Evolutionary conservation across 495 filamentous ascomycete species (phyloP).

Genomic region (Aeminium ludgeri): DNA sequence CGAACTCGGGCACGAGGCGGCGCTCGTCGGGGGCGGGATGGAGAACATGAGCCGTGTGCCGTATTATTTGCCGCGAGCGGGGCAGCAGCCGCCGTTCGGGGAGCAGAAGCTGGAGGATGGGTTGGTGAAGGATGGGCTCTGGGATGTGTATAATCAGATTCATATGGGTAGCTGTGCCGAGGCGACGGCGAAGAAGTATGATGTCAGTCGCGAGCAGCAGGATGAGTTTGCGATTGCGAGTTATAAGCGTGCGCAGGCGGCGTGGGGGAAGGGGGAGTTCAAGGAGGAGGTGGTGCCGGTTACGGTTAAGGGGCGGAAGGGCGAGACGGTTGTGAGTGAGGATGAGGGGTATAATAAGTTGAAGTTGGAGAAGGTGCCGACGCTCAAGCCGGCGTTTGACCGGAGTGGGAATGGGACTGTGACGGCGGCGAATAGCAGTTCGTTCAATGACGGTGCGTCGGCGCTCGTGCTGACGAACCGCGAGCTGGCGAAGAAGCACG

Average conservation of each 20-base stretch:
- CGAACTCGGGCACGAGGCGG: constrained; percentile 71
- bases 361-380: constrained; percentile 67
- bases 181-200: constrained; percentile 74
- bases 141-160: constrained; percentile 91
- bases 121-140: constrained; percentile 84
- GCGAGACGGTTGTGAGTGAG: constrained; percentile 55
- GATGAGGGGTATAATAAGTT: constrained; percentile 82
- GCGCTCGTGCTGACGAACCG: constrained; percentile 73
- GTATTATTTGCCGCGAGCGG: constrained; percentile 69
- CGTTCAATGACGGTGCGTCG: constrained; percentile 84
- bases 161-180: constrained; percentile 99
- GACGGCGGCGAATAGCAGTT: constrained; percentile 83
- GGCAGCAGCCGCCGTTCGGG: constrained; percentile 64
- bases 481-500: constrained; percentile 60
- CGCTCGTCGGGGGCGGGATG: constrained; percentile 85
- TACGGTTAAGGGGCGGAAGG: constrained; percentile 68
- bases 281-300: constrained; percentile 76
- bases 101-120: constrained; percentile 78
- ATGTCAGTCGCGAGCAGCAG: constrained; percentile 65
- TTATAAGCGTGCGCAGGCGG: constrained; percentile 73
- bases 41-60: constrained; percentile 93
- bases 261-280: constrained; percentile 69
- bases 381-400: constrained; percentile 79
- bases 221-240: constrained; percentile 79
- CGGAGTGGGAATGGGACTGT: constrained; percentile 73